Conservation (phyloP, 2,329 filamentous ascomycete genomes). For the Stachybotrys echinatus region DNA sequence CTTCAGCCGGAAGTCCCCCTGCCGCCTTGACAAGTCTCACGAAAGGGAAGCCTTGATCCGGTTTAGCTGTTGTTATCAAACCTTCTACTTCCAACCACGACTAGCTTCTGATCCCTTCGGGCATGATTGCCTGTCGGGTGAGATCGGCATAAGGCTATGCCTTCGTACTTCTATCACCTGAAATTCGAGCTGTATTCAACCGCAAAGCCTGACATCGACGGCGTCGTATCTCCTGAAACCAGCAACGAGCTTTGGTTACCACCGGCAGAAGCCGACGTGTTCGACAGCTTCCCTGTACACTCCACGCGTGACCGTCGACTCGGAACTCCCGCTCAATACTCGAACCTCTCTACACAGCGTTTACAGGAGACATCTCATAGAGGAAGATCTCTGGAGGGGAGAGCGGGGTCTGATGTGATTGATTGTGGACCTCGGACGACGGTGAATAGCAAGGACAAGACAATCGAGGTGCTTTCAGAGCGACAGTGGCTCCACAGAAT, state of each 20-base stretch:
- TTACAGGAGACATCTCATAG: no score
- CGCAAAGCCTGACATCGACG: constrained; percentile 24
- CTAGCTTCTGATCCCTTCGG: not conserved
- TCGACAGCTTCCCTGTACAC: constrained; percentile 50
- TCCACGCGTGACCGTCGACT: constrained; percentile 21
- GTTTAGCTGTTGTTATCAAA: no score
- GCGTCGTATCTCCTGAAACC: constrained; percentile 1
- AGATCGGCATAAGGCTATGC: constrained; percentile 41
- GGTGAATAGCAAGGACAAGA: constrained; percentile 22
- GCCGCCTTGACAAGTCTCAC: not conserved
- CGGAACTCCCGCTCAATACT: no score
- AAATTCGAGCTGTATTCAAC: constrained; percentile 59
- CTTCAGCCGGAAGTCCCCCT: not conserved
- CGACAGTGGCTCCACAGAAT: constrained; percentile 34
- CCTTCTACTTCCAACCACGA: no score
- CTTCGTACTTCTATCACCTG: constrained; percentile 61
- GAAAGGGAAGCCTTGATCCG: no score
- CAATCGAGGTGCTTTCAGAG: constrained; percentile 32
- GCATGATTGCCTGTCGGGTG: not conserved
- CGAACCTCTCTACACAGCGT: no score
- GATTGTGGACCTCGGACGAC: constrained; percentile 42
- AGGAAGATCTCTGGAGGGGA: no score
- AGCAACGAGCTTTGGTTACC: constrained; percentile 44
- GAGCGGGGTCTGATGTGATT: constrained; percentile 27
- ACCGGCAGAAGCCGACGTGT: constrained; percentile 41